Evolutionary conservation across 179 eudicot genomes (phyloP).

Genomic region (Corrigiola litoralis): DNA sequence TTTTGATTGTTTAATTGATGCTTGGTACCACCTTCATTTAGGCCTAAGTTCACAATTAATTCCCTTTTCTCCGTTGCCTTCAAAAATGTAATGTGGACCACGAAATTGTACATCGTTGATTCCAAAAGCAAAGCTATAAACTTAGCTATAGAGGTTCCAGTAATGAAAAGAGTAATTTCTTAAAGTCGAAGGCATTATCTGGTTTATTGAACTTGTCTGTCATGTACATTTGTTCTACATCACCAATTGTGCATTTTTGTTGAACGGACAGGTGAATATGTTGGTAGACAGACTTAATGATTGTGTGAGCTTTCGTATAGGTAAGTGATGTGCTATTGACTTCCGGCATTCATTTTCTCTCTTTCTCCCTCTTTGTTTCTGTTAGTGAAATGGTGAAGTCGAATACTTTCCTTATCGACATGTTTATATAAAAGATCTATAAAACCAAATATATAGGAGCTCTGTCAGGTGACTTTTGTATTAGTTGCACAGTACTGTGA

Average conservation of each 20-base stretch:
- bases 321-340: constrained; percentile 38
- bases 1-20: too few species aligned
- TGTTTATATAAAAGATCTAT: too few species aligned
- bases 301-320: constrained; percentile 58
- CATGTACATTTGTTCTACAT: neutral
- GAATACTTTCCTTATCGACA: too few species aligned
- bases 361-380: neutral
- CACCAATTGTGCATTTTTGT: neutral
- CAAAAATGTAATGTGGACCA: too few species aligned
- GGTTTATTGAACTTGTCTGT: neutral
- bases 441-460: neutral
- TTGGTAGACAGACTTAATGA: constrained; percentile 54
- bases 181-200: neutral
- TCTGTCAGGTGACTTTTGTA: neutral
- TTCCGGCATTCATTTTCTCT: neutral
- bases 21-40: too few species aligned
- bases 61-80: too few species aligned
- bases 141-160: too few species aligned
- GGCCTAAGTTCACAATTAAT: too few species aligned
- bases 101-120: too few species aligned
- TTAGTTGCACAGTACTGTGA: neutral
- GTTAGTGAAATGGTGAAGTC: neutral
- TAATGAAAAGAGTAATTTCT: neutral
- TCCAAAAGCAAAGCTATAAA: too few species aligned
- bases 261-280: constrained; percentile 54